A percentile compares a stretch with the other conserved stretches of the same genome.
phyloP scores from a whole-genome alignment of 78 protist genomes.

The Speleostelium caveatum region DNA sequence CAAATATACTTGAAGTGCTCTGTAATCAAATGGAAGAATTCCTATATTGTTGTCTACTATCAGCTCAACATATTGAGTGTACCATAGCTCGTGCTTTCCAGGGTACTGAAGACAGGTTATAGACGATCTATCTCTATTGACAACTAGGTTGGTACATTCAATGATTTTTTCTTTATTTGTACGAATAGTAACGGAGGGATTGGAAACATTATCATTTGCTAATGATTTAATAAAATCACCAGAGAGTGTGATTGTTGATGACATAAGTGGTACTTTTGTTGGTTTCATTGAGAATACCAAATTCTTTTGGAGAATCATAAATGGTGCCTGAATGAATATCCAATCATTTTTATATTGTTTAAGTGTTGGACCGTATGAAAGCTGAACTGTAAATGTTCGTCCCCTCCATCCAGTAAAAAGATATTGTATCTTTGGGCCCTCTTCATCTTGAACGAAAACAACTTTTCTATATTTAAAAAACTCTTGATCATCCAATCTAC shows the following conservation, averaged over 20 bases:
- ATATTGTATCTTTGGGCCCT: background rate
- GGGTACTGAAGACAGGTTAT: conserved; percentile 1
- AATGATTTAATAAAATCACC: background rate
- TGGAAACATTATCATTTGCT: background rate
- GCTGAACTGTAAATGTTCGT: background rate
- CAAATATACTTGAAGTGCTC: background rate
- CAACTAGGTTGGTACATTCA: background rate
- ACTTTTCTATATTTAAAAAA: background rate
- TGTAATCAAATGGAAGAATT: background rate
- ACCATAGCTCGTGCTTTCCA: too few species aligned
- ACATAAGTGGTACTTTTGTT: background rate
- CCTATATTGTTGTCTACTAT: background rate
- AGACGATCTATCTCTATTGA: background rate
- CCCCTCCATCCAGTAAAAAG: too few species aligned
- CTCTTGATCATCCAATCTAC: background rate
- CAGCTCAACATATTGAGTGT: background rate
- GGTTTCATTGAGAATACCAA: background rate
- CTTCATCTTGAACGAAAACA: background rate
- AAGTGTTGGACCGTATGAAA: background rate
- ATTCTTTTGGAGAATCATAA: background rate
- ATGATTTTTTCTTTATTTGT: too few species aligned
- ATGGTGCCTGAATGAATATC: background rate
- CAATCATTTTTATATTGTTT: background rate
- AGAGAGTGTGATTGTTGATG: background rate
- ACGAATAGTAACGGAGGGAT: background rate